These are phyloP conservation scores for Verticillium albo-atrum DNA, from an alignment of 2,329 filamentous ascomycete genomes.

Conservation along the genomic window DNA sequence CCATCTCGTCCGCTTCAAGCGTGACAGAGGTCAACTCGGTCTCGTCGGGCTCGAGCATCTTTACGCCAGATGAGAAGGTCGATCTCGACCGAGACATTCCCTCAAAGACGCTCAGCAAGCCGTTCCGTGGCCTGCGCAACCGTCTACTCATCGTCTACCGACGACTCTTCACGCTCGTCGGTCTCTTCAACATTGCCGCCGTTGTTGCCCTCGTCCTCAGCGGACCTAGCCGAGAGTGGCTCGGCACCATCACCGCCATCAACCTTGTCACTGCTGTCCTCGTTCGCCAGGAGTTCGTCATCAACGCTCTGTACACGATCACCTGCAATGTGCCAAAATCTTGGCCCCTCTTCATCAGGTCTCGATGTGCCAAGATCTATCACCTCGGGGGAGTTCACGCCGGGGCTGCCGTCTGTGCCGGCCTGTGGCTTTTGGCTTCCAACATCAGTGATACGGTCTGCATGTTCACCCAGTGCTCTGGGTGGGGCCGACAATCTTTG, in stretches of 20 bases:
- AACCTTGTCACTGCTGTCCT: conserved; percentile 47
- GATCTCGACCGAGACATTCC: conserved; percentile 25
- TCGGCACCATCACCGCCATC: conserved; percentile 37
- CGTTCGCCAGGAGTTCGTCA: conserved; percentile 47
- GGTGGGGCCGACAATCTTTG: conserved; percentile 31
- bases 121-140: conserved; percentile 33
- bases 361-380: conserved; percentile 45
- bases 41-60: neutral
- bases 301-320: conserved; percentile 44
- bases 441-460: conserved; percentile 15
- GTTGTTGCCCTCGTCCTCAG: conserved; percentile 35
- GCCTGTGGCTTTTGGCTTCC: conserved; percentile 43
- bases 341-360: conserved; percentile 43
- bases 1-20: neutral
- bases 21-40: neutral
- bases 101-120: conserved; percentile 33
- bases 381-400: conserved; percentile 49
- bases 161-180: conserved; percentile 49
- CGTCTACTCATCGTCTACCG: conserved; percentile 50
- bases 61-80: conserved; percentile 2
- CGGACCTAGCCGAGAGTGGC: conserved; percentile 25
- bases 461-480: conserved; percentile 5
- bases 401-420: conserved; percentile 43
- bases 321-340: conserved; percentile 39
- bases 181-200: conserved; percentile 45